Evolutionary conservation across 2,329 filamentous ascomycete species (phyloP), one percentile per base, ranked within the genome.

Genomic region (Fusarium oxysporum): DNA sequence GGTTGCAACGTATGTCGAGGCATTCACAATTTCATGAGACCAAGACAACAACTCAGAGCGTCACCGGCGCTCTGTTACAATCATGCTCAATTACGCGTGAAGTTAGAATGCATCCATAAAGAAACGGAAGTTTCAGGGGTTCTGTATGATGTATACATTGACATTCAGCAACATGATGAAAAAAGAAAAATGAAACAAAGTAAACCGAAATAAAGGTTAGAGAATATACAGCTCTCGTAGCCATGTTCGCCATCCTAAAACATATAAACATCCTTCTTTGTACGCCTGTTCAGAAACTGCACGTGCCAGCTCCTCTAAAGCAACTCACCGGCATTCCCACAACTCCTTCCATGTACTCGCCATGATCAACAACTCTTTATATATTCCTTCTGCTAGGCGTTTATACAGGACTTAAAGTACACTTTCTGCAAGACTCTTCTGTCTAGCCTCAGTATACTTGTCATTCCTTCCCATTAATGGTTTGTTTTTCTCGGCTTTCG

Each of bases 351-450:
- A n/a, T 12, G 11, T 6, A 12, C 2, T 1, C 5, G 11, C 7
- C 9, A n/a, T 12, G n/a, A 8, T n/a, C 25, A 28, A 14, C 17
- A 28, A 0, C 7, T 28, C 17, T 10, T 10, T 1, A 28, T 14
- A 2, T 4, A 7, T n/a, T 32, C 3, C 2, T n/a, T 6, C 2
- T 17, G 5, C 4, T 3, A 17, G 11, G 1, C 1, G 6, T 4
- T 4, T 2, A 12, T n/a, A 3, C 9, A 6, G 2, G 5, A 16
- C 4, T 8, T 8, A n/a, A 9, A 12, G 14, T 6, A 12, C 4
- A 6, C 7, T 2, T 17, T 5, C 1, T n/a, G 10, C 8, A 32
- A 32, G n/a, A 6, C 3, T 17, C 7, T 11, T 12, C 10, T 17
- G 0, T 8, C 45, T 48, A 48, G 8, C 28, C 0, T 2, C 4